Conservation (phyloP, 1,139 yeast genomes). For the Yamadazyma sp. region DNA sequence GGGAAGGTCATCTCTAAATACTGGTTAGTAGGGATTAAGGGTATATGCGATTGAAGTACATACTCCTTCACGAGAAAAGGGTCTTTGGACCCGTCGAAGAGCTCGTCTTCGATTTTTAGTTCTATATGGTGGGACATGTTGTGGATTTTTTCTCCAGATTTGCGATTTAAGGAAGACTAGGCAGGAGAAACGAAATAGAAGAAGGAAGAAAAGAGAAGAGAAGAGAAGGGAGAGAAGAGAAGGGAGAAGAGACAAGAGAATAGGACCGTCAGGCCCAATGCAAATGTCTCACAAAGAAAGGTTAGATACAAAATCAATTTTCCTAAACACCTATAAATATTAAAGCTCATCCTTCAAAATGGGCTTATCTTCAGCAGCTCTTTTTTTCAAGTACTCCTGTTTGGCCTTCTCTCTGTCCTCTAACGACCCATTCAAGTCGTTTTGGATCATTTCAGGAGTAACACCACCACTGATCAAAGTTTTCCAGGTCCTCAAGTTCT, state of each 20-base stretch:
- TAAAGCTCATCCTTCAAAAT: constrained; percentile 19
- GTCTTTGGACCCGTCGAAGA: constrained; percentile 32
- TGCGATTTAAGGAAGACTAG: background rate
- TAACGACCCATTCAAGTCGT: constrained; percentile 36
- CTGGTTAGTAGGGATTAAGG: constrained; percentile 14
- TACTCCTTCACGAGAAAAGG: constrained; percentile 44
- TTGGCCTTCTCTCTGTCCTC: constrained; percentile 32
- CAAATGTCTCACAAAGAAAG: background rate
- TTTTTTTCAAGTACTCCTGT: constrained; percentile 24
- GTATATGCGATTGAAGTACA: constrained; percentile 15
- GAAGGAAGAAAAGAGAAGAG: background rate
- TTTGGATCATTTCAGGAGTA: constrained; percentile 43
- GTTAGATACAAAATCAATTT: background rate
- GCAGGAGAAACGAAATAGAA: no score
- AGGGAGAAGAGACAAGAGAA: background rate
- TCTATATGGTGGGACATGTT: constrained; percentile 6
- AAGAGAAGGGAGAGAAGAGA: background rate
- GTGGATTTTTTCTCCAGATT: no score
- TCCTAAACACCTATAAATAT: background rate
- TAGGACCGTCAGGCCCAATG: no score
- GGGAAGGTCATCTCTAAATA: constrained; percentile 34
- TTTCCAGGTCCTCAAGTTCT: constrained; percentile 65
- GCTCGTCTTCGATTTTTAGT: constrained; percentile 15
- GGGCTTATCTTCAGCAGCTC: constrained; percentile 9
- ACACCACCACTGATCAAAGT: constrained; percentile 67